Evolutionary conservation across 2,329 filamentous ascomycete genomes (phyloP).

Genomic region (Curvularia verruculosa): DNA sequence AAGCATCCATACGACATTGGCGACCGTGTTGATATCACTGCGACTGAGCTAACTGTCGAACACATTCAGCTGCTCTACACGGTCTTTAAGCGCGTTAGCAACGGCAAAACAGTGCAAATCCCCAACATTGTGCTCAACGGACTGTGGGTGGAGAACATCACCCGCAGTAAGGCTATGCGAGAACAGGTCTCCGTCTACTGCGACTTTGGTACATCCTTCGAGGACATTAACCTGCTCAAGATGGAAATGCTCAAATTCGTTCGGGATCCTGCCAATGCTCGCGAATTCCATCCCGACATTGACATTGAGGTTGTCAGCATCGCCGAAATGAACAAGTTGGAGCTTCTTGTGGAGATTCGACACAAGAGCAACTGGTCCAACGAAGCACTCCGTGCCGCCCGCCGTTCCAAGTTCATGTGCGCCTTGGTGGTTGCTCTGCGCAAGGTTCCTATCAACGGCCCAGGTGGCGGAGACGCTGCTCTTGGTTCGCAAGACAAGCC

Average conservation of each 20-base stretch:
- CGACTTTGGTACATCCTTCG: conserved; percentile 84
- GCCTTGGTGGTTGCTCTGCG: conserved; percentile 84
- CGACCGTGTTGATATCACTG: conserved; percentile 83
- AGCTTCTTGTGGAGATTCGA: conserved; percentile 80
- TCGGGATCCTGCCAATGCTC: conserved; percentile 77
- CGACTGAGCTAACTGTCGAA: conserved; percentile 78
- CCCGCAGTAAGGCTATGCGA: conserved; percentile 88
- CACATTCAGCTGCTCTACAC: conserved; percentile 94
- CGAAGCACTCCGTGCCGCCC: conserved; percentile 77
- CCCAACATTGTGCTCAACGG: conserved; percentile 93
- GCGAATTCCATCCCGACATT: conserved; percentile 89
- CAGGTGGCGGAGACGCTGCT: conserved; percentile 72
- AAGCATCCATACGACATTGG: conserved; percentile 98
- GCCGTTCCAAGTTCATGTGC: conserved; percentile 96
- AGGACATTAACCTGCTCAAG: conserved; percentile 85
- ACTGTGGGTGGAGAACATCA: conserved; percentile 94
- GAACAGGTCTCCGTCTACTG: conserved; percentile 82
- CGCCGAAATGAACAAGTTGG: conserved; percentile 84
- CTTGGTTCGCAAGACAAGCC: conserved; percentile 72
- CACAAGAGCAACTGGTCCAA: conserved; percentile 76
- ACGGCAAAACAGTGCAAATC: conserved; percentile 78
- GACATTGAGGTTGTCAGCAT: conserved; percentile 78
- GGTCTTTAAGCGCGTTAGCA: conserved; percentile 83
- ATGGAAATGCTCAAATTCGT: conserved; percentile 87
- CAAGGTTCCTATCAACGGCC: conserved; percentile 83